phyloP scores from a whole-genome alignment of 176 grass and related monocot species.

The Zizania latifolia region DNA sequence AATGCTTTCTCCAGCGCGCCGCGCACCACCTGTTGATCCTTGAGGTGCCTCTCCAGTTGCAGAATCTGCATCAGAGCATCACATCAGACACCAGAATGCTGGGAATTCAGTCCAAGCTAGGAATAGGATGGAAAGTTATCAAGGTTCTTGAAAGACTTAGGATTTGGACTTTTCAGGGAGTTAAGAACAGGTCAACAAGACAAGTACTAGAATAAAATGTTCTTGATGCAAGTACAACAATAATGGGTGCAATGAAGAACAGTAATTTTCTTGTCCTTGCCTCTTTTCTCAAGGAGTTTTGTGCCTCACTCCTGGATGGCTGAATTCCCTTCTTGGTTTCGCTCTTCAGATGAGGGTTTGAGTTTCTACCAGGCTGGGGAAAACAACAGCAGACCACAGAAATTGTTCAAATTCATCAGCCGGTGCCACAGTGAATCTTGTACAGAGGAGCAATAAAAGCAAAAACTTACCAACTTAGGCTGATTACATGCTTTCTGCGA shows the following conservation, averaged over 20 bases:
- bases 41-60: conserved; percentile 64
- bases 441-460: background rate
- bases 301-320: conserved; percentile 27
- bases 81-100: background rate
- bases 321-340: conserved; percentile 36
- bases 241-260: background rate
- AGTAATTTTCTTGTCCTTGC: conserved; percentile 29
- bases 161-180: background rate
- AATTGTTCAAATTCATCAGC: conserved; percentile 12
- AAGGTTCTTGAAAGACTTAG: background rate
- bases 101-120: background rate
- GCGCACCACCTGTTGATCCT: conserved; percentile 69
- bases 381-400: conserved; percentile 11
- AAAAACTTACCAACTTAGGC: conserved; percentile 43
- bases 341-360: conserved; percentile 28
- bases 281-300: conserved; percentile 65
- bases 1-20: conserved; percentile 76
- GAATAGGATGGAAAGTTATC: background rate
- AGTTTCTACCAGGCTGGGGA: conserved; percentile 36
- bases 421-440: background rate
- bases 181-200: background rate
- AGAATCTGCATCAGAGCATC: conserved; percentile 53
- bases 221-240: background rate
- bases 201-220: background rate
- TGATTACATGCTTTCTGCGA: conserved; percentile 30